phyloP scores from a whole-genome alignment of 2,329 filamentous ascomycete species.

The Claviceps arundinis region DNA sequence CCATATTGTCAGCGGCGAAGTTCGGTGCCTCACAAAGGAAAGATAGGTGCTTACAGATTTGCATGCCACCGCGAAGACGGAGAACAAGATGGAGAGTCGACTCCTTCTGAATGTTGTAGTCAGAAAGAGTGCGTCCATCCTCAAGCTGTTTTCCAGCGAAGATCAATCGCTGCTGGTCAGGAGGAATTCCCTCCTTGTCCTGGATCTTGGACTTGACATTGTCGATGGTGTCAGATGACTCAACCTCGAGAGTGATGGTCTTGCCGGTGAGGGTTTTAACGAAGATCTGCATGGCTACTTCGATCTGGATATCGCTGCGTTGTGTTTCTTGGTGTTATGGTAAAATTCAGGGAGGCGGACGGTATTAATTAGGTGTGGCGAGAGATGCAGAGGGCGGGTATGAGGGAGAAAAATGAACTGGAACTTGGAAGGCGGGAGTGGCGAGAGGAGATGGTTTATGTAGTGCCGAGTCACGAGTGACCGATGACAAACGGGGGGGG shows the following conservation, averaged over 20 bases:
- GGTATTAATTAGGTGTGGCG: constrained; percentile 8
- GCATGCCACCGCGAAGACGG: constrained; percentile 54
- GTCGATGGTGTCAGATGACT: constrained; percentile 86
- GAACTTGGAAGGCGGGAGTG: constrained; percentile 8
- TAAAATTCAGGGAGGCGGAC: constrained; percentile 6
- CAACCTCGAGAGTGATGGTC: constrained; percentile 50
- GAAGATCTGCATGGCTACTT: constrained; percentile 13
- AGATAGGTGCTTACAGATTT: constrained; percentile 41
- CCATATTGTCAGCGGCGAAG: background rate
- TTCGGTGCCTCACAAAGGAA: background rate
- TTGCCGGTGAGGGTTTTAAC: constrained; percentile 52
- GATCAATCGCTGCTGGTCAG: constrained; percentile 90
- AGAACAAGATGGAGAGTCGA: constrained; percentile 64
- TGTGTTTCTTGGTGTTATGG: background rate
- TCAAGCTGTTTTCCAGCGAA: constrained; percentile 96
- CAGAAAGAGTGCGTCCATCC: constrained; percentile 54
- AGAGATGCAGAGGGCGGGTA: background rate
- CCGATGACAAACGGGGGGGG: constrained; percentile 10
- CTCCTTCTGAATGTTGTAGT: constrained; percentile 48
- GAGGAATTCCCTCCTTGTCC: constrained; percentile 84
- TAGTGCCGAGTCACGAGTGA: constrained; percentile 8
- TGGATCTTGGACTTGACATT: constrained; percentile 98
- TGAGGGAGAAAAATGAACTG: constrained; percentile 5
- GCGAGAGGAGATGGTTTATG: constrained; percentile 18
- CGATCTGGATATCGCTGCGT: constrained; percentile 5